Conservation (phyloP, 2,329 filamentous ascomycete genomes). For the Aspergillus aculeatus region DNA sequence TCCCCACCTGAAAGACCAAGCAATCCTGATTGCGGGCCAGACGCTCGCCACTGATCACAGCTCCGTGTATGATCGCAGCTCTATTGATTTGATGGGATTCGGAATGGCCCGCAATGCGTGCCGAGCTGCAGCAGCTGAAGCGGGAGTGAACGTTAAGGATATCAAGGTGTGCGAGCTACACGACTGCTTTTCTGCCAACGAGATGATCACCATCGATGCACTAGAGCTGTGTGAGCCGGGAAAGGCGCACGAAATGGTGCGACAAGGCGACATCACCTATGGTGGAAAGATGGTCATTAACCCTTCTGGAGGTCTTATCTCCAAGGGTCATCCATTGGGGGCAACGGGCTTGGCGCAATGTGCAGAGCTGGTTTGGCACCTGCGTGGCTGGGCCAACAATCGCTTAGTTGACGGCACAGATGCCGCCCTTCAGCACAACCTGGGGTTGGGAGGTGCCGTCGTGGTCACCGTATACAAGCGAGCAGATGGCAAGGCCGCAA, state of each 20-base stretch:
- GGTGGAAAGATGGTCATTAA: constrained; percentile 81
- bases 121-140: constrained; percentile 67
- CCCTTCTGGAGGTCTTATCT: constrained; percentile 90
- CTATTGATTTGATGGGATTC: constrained; percentile 87
- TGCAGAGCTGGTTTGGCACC: constrained; percentile 91
- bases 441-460: constrained; percentile 85
- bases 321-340: constrained; percentile 91
- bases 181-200: constrained; percentile 95
- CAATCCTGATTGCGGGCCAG: constrained; percentile 87
- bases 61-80: constrained; percentile 70
- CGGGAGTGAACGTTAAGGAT: constrained; percentile 62
- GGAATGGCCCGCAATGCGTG: constrained; percentile 77
- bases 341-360: constrained; percentile 95
- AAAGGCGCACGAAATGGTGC: constrained; percentile 88
- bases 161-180: constrained; percentile 87
- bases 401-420: constrained; percentile 66
- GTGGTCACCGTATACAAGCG: constrained; percentile 88
- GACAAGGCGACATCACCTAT: constrained; percentile 85
- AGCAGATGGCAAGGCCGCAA: constrained; percentile 69
- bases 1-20: constrained; percentile 76
- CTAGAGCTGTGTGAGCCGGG: constrained; percentile 75
- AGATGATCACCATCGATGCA: constrained; percentile 87
- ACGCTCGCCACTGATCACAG: constrained; percentile 81
- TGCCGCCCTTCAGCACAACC: constrained; percentile 83
- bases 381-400: constrained; percentile 95